Evolutionary conservation across 2,329 filamentous ascomycete species (phyloP), one percentile per base, ranked within the genome.

Genomic region (Fusarium floridanum): DNA sequence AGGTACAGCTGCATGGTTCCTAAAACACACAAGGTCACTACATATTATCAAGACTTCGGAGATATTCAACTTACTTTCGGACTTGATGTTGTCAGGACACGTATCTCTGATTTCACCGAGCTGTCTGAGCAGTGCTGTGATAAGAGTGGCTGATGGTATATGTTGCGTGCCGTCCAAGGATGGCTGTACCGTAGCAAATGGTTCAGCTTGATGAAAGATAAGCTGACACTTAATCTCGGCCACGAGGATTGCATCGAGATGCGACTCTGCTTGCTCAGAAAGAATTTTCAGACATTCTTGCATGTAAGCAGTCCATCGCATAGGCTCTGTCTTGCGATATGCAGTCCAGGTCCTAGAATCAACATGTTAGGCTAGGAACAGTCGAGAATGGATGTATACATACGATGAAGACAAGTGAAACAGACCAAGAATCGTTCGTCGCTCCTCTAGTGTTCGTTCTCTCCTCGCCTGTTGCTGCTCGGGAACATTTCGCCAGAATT

Each of bases 261-360:
- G 6, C 5, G 70, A 67, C 39, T 75, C 70, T n/a, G 1, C 20
- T 29, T 64, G 43, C 1, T 80, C 75, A 4, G 61, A 17, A 2
- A 91, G 80, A 5, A 84, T 73, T 5, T 81, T 74, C 2, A 90
- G 81, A 50, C 85, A 88, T 43, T 90, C 88, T n/a, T 90, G 88
- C 81, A 91, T 84, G 53, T 89, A 85, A 2, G 85, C 74, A 1
- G 85, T 89, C 89, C 89, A 91, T 5, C 82, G 83, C 66, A 91
- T 79, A 6, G 84, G 75, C 37, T 66, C 56, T 10, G 62, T 73
- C 24, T 74, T 74, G 22, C 56, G 88, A 85, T 57, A 84, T 27
- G 75, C 72, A 37, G 72, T 64, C 80, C 78, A 81, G 2, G 74
- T 76, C 11, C 75, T 81, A 27, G 48, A 12, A 50, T 53, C 12